Conservation (phyloP, 1,284 basidiomycete genomes). For the Pisolithus thermaeus region DNA sequence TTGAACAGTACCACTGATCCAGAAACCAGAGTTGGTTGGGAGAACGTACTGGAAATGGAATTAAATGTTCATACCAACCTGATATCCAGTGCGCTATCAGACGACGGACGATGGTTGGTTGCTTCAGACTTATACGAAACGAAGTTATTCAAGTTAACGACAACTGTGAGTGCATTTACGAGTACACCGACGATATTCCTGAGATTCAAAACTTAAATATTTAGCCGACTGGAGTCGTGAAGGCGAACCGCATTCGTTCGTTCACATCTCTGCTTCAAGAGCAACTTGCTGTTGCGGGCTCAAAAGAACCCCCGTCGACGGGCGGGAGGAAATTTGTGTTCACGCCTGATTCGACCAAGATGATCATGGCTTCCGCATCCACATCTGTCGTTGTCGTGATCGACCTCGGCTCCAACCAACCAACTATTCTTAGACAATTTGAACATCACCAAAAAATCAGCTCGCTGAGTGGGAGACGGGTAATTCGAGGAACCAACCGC, state of each 20-base stretch:
- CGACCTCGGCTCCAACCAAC: conserved; percentile 55
- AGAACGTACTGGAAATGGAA: conserved; percentile 89
- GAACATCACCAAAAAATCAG: conserved; percentile 58
- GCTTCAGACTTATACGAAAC: conserved; percentile 89
- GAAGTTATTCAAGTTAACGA: conserved; percentile 74
- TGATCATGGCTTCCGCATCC: conserved; percentile 69
- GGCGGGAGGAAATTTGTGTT: conserved; percentile 76
- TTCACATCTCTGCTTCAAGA: conserved; percentile 51
- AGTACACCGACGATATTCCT: background rate
- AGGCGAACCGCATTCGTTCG: conserved; percentile 65
- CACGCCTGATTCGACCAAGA: conserved; percentile 79
- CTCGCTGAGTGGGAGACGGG: conserved; percentile 39
- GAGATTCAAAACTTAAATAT: conserved; percentile 5
- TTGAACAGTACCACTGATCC: conserved; percentile 19
- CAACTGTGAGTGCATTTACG: conserved; percentile 38
- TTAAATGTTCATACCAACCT: conserved; percentile 81
- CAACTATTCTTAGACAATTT: conserved; percentile 59
- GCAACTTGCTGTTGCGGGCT: conserved; percentile 32
- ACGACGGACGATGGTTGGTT: conserved; percentile 84
- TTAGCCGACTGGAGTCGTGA: conserved; percentile 45
- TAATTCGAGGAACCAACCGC: conserved; percentile 32
- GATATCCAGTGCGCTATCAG: conserved; percentile 72
- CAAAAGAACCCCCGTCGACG: conserved; percentile 37
- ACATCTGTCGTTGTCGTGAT: conserved; percentile 71
- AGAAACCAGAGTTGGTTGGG: conserved; percentile 54